These are phyloP conservation scores for Globisporangium barbulae DNA, from an alignment of 352 stramenopile species.

Conservation along the genomic window DNA sequence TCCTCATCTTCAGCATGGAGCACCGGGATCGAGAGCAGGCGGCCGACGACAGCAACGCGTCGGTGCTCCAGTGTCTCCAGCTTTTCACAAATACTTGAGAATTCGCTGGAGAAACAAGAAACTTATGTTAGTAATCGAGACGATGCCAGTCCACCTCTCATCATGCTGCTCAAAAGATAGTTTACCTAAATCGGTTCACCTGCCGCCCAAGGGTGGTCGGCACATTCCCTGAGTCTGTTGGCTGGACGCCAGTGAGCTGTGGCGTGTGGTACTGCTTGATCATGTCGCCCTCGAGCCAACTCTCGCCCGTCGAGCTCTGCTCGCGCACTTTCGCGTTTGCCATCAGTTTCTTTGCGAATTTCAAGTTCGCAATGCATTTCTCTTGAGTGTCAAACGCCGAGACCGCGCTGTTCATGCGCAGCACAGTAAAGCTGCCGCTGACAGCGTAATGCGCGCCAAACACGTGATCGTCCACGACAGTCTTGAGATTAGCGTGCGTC, in stretches of 20 bases:
- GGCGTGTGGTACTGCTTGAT: conserved; percentile 4
- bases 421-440: conserved; percentile 36
- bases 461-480: not conserved
- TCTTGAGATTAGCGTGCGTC: not conserved
- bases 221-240: not conserved
- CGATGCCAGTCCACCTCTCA: not conserved
- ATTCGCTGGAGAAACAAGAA: conserved; percentile 3
- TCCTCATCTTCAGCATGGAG: not conserved
- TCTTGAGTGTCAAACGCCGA: conserved; percentile 31
- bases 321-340: conserved; percentile 1
- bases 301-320: conserved; percentile 1
- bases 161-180: not conserved
- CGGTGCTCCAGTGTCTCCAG: conserved; percentile 7
- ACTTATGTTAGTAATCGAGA: not conserved
- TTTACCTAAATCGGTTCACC: conserved; percentile 27
- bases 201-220: conserved; percentile 14
- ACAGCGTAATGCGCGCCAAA: conserved; percentile 37
- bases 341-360: conserved; percentile 29
- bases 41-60: not conserved
- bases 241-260: not conserved
- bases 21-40: conserved; percentile 6
- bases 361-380: conserved; percentile 31
- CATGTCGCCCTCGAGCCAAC: conserved; percentile 12
- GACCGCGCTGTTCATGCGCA: conserved; percentile 36
- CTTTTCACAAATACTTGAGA: not conserved